A percentile compares a stretch with the other conserved stretches of the same genome.
These are phyloP conservation scores for Fomitopsis serialis DNA, from an alignment of 768 basidiomycete genomes.

Conservation along the genomic window DNA sequence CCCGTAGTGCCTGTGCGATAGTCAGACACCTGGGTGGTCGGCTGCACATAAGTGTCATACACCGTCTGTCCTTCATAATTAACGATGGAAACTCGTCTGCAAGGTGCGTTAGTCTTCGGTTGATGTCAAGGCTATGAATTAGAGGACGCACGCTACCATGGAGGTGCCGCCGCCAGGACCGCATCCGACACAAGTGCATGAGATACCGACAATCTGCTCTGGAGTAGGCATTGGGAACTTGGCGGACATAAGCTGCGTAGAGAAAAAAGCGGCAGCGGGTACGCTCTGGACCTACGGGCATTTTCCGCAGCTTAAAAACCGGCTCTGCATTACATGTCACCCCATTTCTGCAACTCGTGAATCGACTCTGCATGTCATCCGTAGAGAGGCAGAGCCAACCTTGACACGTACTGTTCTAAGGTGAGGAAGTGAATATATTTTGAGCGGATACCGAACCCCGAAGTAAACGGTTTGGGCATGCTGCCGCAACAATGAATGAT, in stretches of 20 bases:
- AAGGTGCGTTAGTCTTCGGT: background rate
- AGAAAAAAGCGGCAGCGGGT: background rate
- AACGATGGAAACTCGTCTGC: constrained; percentile 38
- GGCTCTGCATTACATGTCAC: background rate
- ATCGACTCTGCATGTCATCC: too few species aligned
- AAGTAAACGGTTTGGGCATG: too few species aligned
- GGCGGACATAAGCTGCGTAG: constrained; percentile 12
- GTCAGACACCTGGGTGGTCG: constrained; percentile 65
- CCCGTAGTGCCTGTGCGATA: constrained; percentile 66
- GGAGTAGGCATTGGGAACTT: constrained; percentile 21
- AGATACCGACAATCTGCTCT: constrained; percentile 52
- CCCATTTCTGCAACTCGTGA: too few species aligned
- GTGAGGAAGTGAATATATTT: too few species aligned
- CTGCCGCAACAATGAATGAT: too few species aligned
- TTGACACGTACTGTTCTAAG: too few species aligned
- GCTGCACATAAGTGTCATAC: constrained; percentile 61
- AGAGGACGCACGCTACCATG: constrained; percentile 66
- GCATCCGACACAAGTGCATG: constrained; percentile 59
- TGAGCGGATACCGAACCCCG: too few species aligned
- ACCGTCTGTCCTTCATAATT: constrained; percentile 44
- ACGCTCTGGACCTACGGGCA: background rate
- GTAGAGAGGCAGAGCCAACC: too few species aligned
- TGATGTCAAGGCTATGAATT: background rate
- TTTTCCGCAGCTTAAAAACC: background rate
- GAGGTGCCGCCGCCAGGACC: constrained; percentile 78